Evolutionary conservation across 2,329 filamentous ascomycete species (phyloP), one percentile per base, ranked within the genome.

Genomic region (Colletotrichum sp.): DNA sequence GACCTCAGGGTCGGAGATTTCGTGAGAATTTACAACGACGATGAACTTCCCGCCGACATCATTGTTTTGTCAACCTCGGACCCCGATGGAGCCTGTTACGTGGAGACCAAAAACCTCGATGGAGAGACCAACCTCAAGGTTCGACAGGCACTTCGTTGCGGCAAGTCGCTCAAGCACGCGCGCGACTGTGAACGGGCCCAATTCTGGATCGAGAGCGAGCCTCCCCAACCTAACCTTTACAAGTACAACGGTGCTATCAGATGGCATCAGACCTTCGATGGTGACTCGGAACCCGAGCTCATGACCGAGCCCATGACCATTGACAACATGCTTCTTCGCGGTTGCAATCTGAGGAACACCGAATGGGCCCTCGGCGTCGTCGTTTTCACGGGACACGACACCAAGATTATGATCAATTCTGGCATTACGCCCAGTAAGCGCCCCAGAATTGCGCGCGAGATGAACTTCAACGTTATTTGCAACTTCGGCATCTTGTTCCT

Each of bases 331-430:
- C 91, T 99, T 34, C 92, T 99, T 60, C 94, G 97, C 88, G 97
- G 97, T 71, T 98, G 96, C 86, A 98, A 96, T 80, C 86, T 99
- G 65, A 93, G 96, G 79, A 99, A 99, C 84, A 99, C 97, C 0
- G 96, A 99, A 82, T 99, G 97, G 97, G 90, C 96, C 70, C 90
- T 99, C 8, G 97, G 96, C 69, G 91, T 99, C 5, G 96, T 99
- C 66, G 89, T 98, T 22, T 99, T 98, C 85, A 99, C 97, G 16
- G 97, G 97, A 39, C 93, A 96, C 82, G 96, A 99, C 84, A 98
- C 96, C 39, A 99, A 99, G 87, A 99, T 98, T 84, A 99, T 99
- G 97, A 94, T 98, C 88, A 99, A 99, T 83, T 95, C 97, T 32
- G 97, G 97, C 76, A 94, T 96, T 77, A 99, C 97, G 2, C 97